phyloP scores from a whole-genome alignment of 1,284 basidiomycete species.

The Malassezia furfur region DNA sequence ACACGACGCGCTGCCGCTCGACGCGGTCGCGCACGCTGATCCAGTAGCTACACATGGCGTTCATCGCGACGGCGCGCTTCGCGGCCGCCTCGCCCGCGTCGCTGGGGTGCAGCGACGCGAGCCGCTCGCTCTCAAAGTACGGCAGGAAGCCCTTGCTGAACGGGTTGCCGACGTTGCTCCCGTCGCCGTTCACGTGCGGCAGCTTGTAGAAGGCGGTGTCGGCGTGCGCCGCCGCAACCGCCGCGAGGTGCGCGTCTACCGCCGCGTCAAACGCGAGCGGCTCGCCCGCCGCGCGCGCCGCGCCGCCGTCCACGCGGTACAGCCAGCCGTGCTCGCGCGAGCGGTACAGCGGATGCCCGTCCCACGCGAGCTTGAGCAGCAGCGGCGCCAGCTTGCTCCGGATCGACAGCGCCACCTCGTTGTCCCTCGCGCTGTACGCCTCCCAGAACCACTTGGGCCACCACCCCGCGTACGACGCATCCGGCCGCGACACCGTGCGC shows the following conservation, averaged over 20 bases:
- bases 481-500: conserved; percentile 14
- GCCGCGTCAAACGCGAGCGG: neutral
- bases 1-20: conserved; percentile 84
- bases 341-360: conserved; percentile 71
- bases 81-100: conserved; percentile 61
- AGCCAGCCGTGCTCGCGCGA: conserved; percentile 86
- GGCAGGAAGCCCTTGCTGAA: conserved; percentile 81
- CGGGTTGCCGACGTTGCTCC: conserved; percentile 84
- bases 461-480: conserved; percentile 25
- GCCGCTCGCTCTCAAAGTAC: conserved; percentile 68
- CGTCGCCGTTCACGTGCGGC: conserved; percentile 89
- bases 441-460: conserved; percentile 98
- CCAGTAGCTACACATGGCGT: conserved; percentile 95
- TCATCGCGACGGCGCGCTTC: conserved; percentile 77
- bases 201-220: conserved; percentile 60
- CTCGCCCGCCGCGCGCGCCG: neutral
- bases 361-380: conserved; percentile 78
- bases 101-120: conserved; percentile 44
- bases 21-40: conserved; percentile 87
- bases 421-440: conserved; percentile 52
- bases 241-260: neutral
- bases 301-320: conserved; percentile 50
- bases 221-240: conserved; percentile 7
- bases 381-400: conserved; percentile 75
- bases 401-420: conserved; percentile 68